Evolutionary conservation across 2,329 filamentous ascomycete species (phyloP), one percentile per base, ranked within the genome.

Genomic region (Verticillium alfalfae): DNA sequence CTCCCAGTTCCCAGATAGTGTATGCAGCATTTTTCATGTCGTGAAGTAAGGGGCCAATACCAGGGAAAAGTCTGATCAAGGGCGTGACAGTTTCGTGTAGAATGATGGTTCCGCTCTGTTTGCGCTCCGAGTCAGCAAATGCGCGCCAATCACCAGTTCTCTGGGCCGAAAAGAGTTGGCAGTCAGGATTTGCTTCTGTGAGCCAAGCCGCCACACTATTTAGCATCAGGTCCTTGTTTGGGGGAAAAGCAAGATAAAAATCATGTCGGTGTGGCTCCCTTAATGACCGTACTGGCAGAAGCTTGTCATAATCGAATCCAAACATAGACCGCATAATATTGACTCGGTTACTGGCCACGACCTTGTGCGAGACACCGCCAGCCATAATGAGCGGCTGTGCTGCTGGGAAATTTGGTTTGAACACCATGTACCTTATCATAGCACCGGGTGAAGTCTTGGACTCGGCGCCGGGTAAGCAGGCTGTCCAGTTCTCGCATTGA

Each of bases 191-290:
- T 39, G 72, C 75, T 5, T 66, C 66, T 6, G 71, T 72, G 10
- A 86, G 67, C 81, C 82, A 86, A 18, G 71, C 69, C 34, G 68
- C 72, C 2, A 84, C n/a, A 9, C 79, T 73, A 9, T 71, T 65
- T 18, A 73, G 72, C 41, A 76, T 74, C 12, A 71, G 61, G 8
- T 65, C 61, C 34, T 72, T 71, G 2, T 74, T 71, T 0, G 68
- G 66, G 0, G 84, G 82, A 58, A 85, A 85, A 2, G 79, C 71
- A 1, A 87, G 68, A 63, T 79, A 85, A 65, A 85, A 80, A 31
- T 69, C 70, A 57, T 73, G 71, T 0, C 65, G 66, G 15, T 62
- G 67, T 3, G 70, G 66, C 34, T 65, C 67, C 8, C 64, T 56
- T 34, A 59, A 34, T 15, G 56, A n/a, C 2, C 41, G 39, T 15